Evolutionary conservation across 345 rosid genomes (phyloP), one percentile per base, ranked within the genome.

Genomic region (Gossypium rotundifolium): DNA sequence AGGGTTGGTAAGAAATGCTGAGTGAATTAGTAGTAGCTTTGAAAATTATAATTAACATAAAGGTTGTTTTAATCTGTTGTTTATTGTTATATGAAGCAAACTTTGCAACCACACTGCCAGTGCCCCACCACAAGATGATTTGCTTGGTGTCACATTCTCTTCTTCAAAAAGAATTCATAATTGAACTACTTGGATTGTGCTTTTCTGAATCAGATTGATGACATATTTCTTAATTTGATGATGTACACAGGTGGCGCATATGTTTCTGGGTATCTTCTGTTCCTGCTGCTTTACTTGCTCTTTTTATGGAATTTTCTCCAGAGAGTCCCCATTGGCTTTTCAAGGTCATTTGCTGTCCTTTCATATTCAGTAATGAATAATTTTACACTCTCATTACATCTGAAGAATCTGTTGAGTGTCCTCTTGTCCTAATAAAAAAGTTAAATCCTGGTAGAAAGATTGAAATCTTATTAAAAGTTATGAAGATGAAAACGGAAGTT

Each of bases 301-400:
- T 92, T 40, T 75, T 84, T 52, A 88, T 94, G 88, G 84, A 89
- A 84, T 85, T 92, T 78, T 90, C 90, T 69, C 95, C 86, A 42
- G 97, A 94, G 84, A 89, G 97, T 83, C 98, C 98, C 79, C 92
- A 90, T 71, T 94, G 98, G 98, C 98, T 90, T 84, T 87, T 89
- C 76, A 94, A 92, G 97, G 98, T 94, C 23, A 65, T 69, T 54
- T 74, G 57, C 76, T 63, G 48, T 77, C 60, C 70, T 40, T 25
- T 58, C 66, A n/a, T 78, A 57, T 44, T 57, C 52, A 55, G 63
- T 60, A 57, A 65, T 67, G 60, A 14, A 33, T 7, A 54, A 73
- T 53, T 60, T 70, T 16, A 33, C 61, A 40, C 51, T 63, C 53
- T 16, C 18, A 55, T 40, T 40, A 7, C 51, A 38, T 57, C 8